phyloP scores from a whole-genome alignment of 1,139 yeast species.

The Meyerozyma sp. region DNA sequence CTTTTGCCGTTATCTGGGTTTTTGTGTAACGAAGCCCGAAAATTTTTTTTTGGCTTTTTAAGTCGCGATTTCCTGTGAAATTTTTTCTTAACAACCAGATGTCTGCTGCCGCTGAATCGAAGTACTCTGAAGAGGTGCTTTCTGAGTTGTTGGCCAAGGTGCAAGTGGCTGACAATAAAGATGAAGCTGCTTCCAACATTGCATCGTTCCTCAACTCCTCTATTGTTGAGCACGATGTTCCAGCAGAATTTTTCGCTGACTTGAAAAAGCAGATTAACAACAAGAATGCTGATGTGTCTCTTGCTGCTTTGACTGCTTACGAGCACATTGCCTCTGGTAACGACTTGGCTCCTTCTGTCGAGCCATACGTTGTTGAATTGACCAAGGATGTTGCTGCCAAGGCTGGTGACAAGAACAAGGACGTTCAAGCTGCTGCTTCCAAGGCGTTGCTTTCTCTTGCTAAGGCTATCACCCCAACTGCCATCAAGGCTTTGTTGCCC shows the following conservation, averaged over 20 bases:
- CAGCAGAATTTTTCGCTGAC: constrained; percentile 78
- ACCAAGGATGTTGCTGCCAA: constrained; percentile 65
- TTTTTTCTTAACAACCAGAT: constrained; percentile 25
- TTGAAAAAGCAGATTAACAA: constrained; percentile 70
- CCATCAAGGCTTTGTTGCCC: constrained; percentile 88
- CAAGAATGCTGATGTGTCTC: constrained; percentile 58
- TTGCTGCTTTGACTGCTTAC: constrained; percentile 82
- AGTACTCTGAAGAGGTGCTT: constrained; percentile 75
- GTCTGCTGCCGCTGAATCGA: constrained; percentile 63
- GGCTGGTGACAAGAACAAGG: constrained; percentile 88
- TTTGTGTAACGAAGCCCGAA: constrained; percentile 2
- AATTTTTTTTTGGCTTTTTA: constrained; percentile 2
- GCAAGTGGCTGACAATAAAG: constrained; percentile 87
- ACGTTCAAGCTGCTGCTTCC: constrained; percentile 63
- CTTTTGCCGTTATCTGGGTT: constrained; percentile 1
- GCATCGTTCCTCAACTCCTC: constrained; percentile 94
- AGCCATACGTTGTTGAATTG: constrained; percentile 85
- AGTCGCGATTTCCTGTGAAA: constrained; percentile 2
- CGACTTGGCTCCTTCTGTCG: constrained; percentile 85
- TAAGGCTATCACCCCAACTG: constrained; percentile 81
- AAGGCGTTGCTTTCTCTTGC: constrained; percentile 75
- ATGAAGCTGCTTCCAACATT: constrained; percentile 83
- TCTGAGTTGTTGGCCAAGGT: constrained; percentile 90
- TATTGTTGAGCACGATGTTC: constrained; percentile 97
- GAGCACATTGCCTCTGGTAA: constrained; percentile 77